Evolutionary conservation across 495 filamentous ascomycete species (phyloP).

Genomic region (Rusavskia elegans): DNA sequence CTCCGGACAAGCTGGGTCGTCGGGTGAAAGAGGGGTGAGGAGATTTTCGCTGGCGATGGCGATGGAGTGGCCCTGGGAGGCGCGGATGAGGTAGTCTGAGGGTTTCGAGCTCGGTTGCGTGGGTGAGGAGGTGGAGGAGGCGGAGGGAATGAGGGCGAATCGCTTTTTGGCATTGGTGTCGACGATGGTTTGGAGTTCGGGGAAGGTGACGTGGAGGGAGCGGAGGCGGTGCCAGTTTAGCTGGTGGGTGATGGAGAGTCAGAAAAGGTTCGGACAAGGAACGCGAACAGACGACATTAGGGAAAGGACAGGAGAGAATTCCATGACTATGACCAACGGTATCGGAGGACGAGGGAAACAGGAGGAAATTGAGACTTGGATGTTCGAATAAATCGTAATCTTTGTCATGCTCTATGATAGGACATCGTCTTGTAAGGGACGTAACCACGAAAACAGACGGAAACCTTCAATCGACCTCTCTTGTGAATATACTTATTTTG

Average conservation of each 20-base stretch:
- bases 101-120: constrained; percentile 28
- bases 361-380: background rate
- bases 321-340: too few relatives aligned
- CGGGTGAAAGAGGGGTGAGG: constrained; percentile 36
- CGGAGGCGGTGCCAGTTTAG: constrained; percentile 55
- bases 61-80: constrained; percentile 79
- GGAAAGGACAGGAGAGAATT: too few relatives aligned
- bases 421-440: too few relatives aligned
- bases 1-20: constrained; percentile 9
- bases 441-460: too few relatives aligned
- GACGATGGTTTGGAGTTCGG: constrained; percentile 59
- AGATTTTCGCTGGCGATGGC: constrained; percentile 39
- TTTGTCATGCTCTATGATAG: too few relatives aligned
- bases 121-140: constrained; percentile 5
- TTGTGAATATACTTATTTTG: too few relatives aligned
- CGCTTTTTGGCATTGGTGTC: constrained; percentile 75
- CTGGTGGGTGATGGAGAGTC: constrained; percentile 19
- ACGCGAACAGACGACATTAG: too few relatives aligned
- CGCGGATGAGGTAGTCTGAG: constrained; percentile 67
- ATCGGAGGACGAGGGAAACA: too few relatives aligned
- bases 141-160: background rate
- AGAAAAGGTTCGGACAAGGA: background rate
- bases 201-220: constrained; percentile 52
- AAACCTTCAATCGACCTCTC: too few relatives aligned
- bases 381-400: background rate